phyloP scores from a whole-genome alignment of 179 eudicot genomes.

The Silene coronaria region DNA sequence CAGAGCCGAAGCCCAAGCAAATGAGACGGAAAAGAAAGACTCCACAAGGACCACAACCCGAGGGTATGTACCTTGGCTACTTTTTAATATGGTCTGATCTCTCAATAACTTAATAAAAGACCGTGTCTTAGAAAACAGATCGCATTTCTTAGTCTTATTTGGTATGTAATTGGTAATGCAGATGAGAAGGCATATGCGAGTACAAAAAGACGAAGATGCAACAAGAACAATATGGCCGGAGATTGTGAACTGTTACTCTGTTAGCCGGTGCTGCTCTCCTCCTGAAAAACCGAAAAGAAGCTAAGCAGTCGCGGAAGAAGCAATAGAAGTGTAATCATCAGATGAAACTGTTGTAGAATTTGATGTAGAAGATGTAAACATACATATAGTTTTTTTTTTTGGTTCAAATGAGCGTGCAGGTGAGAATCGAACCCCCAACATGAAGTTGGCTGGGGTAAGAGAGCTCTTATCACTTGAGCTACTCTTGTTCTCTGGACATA shows the following conservation, averaged over 20 bases:
- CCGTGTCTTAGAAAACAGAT: neutral
- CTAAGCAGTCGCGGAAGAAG: neutral
- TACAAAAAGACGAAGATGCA: neutral
- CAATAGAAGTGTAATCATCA: neutral
- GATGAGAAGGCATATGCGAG: neutral
- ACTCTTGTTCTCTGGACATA: too few species aligned
- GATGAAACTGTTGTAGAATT: neutral
- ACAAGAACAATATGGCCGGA: neutral
- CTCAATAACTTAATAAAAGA: too few species aligned
- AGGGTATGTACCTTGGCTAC: conserved; percentile 9
- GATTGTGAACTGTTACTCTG: neutral
- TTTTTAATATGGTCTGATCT: neutral
- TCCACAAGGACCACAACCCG: neutral
- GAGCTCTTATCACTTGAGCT: too few species aligned
- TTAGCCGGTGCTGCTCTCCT: neutral
- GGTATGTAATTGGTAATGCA: neutral
- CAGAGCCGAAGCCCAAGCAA: neutral
- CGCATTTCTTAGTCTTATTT: neutral
- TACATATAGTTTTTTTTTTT: too few species aligned
- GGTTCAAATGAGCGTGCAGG: too few species aligned
- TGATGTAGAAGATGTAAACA: neutral
- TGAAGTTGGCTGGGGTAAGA: too few species aligned
- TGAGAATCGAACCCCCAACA: too few species aligned
- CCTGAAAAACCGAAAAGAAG: neutral
- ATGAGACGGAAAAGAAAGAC: conserved; percentile 13